Percentiles rank a stretch among this genome's conserved stretches.
phyloP scores from a whole-genome alignment of 2,329 filamentous ascomycete genomes.

The Ploettnerulaceae sp. region DNA sequence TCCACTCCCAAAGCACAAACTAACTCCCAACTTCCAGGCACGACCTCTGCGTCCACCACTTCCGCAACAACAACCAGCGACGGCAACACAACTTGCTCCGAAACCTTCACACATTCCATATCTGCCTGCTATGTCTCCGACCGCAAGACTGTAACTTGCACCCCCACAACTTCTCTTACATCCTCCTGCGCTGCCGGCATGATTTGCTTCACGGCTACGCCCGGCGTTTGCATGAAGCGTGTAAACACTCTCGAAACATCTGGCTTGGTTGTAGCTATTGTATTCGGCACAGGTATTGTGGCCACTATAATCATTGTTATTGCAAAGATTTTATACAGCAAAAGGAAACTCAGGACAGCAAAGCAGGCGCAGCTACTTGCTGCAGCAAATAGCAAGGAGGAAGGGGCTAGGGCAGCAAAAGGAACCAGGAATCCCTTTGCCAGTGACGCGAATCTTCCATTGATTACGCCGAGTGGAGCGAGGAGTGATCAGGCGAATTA shows the following conservation, averaged over 20 bases:
- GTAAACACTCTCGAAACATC: slow-evolving; percentile 22
- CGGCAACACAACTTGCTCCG: slow-evolving; percentile 13
- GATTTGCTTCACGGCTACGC: slow-evolving; percentile 19
- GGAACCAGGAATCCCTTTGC: slow-evolving; percentile 8
- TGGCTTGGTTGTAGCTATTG: slow-evolving; percentile 25
- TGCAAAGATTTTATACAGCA: slow-evolving; percentile 9
- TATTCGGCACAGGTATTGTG: slow-evolving; percentile 18
- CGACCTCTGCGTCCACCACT: slow-evolving; percentile 8
- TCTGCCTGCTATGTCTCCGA: slow-evolving; percentile 9
- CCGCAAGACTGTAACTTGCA: slow-evolving; percentile 14
- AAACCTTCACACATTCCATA: slow-evolving; percentile 18
- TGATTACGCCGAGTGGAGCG: slow-evolving; percentile 13
- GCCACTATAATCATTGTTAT: slow-evolving; percentile 15
- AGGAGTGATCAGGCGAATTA: slow-evolving; percentile 8
- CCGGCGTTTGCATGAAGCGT: slow-evolving; percentile 23
- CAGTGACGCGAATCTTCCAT: slow-evolving; percentile 16
- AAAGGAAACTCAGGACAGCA: slow-evolving; percentile 12
- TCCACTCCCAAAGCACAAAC: too few relatives aligned
- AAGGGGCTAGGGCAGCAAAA: slow-evolving; percentile 11
- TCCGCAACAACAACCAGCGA: slow-evolving; percentile 5
- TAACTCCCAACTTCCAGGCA: slow-evolving; percentile 1
- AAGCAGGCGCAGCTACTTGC: neutral
- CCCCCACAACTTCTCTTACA: slow-evolving; percentile 13
- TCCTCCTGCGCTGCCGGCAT: slow-evolving; percentile 21
- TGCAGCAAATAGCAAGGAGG: neutral